phyloP scores from a whole-genome alignment of 345 rosid species.

The Anastatica hierochuntica region DNA sequence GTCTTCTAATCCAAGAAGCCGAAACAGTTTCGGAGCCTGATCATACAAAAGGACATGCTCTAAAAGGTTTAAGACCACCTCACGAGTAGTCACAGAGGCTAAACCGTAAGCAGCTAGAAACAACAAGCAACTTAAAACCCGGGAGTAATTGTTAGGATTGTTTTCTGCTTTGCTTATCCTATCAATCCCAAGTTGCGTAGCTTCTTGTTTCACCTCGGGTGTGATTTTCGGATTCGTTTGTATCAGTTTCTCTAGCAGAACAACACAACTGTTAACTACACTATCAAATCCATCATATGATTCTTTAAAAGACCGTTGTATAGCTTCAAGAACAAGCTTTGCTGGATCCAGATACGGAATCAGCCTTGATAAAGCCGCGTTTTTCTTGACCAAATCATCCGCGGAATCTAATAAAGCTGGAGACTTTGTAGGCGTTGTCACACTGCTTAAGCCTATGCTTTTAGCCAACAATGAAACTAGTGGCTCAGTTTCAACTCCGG shows the following conservation, averaged over 20 bases:
- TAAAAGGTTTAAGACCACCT: neutral
- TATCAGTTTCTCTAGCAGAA: conserved; percentile 8
- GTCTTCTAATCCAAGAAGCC: conserved; percentile 11
- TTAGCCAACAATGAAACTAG: conserved; percentile 6
- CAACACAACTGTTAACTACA: conserved; percentile 7
- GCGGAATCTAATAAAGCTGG: neutral
- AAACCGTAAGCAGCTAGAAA: conserved; percentile 15
- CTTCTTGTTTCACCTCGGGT: conserved; percentile 4
- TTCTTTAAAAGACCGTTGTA: neutral
- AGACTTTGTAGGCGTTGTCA: too few species aligned
- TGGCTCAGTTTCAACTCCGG: conserved; percentile 12
- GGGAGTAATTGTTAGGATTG: neutral
- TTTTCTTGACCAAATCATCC: conserved; percentile 12
- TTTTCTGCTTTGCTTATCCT: conserved; percentile 8
- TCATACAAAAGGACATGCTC: conserved; percentile 12
- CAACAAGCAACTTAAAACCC: conserved; percentile 12
- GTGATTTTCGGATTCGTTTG: neutral
- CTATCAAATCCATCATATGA: neutral
- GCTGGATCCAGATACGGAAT: conserved; percentile 11
- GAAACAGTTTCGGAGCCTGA: conserved; percentile 10
- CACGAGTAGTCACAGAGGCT: neutral
- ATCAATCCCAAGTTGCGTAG: conserved; percentile 10
- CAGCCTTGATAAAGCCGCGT: neutral
- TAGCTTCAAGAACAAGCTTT: conserved; percentile 14
- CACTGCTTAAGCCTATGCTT: conserved; percentile 2